Conservation (phyloP, 2,329 filamentous ascomycete genomes). For the Monilinia fructigena region DNA sequence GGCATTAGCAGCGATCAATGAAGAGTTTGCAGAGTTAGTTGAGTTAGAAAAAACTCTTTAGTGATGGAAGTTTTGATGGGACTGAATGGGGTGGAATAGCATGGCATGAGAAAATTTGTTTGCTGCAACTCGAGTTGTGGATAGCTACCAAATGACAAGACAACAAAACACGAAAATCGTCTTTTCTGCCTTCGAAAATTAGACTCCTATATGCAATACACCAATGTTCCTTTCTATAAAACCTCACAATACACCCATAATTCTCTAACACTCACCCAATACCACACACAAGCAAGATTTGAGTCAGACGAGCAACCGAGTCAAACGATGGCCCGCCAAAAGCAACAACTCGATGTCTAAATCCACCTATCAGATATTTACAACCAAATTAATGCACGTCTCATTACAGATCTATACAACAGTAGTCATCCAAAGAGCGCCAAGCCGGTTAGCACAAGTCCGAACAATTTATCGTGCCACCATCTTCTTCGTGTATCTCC, state of each 20-base stretch:
- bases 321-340: neutral
- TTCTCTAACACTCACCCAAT: neutral
- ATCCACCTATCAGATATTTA: too few relatives aligned
- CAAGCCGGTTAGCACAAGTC: neutral
- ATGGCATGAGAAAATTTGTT: neutral
- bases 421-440: too few relatives aligned
- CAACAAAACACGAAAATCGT: neutral
- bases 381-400: too few relatives aligned
- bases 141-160: neutral
- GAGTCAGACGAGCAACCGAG: neutral
- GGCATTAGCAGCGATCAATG: neutral
- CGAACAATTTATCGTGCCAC: neutral
- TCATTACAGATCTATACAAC: too few relatives aligned
- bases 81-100: neutral
- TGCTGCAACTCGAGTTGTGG: neutral
- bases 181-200: neutral
- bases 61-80: neutral
- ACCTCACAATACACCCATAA: neutral
- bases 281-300: neutral
- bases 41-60: constrained; percentile 3
- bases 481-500: neutral
- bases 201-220: too few relatives aligned
- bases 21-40: constrained; percentile 13
- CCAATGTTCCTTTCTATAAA: too few relatives aligned
- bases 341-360: neutral